Conservation (phyloP, 495 filamentous ascomycete genomes). For the Talaromyces wortmannii region DNA sequence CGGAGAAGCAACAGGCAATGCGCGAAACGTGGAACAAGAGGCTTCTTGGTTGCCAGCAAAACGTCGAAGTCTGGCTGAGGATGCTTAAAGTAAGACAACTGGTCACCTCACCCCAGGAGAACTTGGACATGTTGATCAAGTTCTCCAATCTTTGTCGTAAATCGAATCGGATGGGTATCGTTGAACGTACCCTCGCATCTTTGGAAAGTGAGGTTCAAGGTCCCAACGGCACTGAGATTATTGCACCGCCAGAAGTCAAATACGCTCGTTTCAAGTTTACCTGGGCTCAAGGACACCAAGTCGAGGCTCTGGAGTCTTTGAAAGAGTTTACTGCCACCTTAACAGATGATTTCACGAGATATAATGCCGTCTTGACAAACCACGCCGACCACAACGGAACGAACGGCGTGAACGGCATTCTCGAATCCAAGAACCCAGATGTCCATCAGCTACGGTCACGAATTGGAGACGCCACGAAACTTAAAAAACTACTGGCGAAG, state of each 20-base stretch:
- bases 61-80: constrained; percentile 96
- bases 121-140: constrained; percentile 98
- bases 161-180: constrained; percentile 88
- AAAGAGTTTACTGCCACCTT: constrained; percentile 75
- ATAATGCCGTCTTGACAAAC: constrained; percentile 46
- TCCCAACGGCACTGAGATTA: constrained; percentile 39
- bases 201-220: constrained; percentile 59
- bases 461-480: constrained; percentile 35
- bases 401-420: constrained; percentile 56
- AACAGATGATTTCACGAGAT: constrained; percentile 63
- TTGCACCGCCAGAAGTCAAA: constrained; percentile 67
- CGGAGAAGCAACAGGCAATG: constrained; percentile 82
- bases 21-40: constrained; percentile 91
- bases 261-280: constrained; percentile 93
- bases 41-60: constrained; percentile 89
- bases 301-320: constrained; percentile 68
- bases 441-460: constrained; percentile 28
- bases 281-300: constrained; percentile 72
- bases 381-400: constrained; percentile 32
- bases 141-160: constrained; percentile 97
- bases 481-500: constrained; percentile 76
- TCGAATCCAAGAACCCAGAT: constrained; percentile 37
- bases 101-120: constrained; percentile 83
- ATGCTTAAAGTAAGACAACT: constrained; percentile 94
- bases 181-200: constrained; percentile 87